Conservation (phyloP, 164 flowering plant genomes). For the Tinospora cordifolia region DNA sequence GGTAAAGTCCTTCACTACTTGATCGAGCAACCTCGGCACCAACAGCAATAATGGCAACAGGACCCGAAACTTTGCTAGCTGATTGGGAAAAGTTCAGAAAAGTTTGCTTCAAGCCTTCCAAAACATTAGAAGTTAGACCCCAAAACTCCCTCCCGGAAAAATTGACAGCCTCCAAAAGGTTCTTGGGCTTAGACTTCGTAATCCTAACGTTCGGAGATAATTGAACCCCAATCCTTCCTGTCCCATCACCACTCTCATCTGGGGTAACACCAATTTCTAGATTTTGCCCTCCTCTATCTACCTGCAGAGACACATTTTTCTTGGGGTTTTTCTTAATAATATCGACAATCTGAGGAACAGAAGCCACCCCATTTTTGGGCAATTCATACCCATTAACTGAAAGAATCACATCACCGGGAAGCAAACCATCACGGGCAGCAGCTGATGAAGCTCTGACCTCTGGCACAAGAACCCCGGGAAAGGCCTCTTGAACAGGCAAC, state of each 20-base stretch:
- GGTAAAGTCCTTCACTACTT: slow-evolving; percentile 74
- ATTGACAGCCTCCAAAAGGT: slow-evolving; percentile 44
- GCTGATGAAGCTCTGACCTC: slow-evolving; percentile 74
- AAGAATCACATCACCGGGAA: slow-evolving; percentile 79
- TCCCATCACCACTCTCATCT: slow-evolving; percentile 72
- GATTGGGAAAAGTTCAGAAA: slow-evolving; percentile 78
- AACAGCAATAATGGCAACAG: slow-evolving; percentile 94
- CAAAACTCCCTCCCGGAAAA: slow-evolving; percentile 62
- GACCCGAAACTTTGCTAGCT: slow-evolving; percentile 87
- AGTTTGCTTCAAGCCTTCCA: slow-evolving; percentile 82
- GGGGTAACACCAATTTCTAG: slow-evolving; percentile 61
- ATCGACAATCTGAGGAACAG: slow-evolving; percentile 67
- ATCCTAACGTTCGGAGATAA: slow-evolving; percentile 71
- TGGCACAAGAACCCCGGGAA: slow-evolving; percentile 86
- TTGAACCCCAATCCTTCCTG: slow-evolving; percentile 86
- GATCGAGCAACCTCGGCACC: slow-evolving; percentile 98
- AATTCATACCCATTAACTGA: slow-evolving; percentile 54
- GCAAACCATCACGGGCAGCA: slow-evolving; percentile 79
- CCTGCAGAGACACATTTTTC: slow-evolving; percentile 52
- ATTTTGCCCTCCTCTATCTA: slow-evolving; percentile 47
- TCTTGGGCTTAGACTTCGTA: slow-evolving; percentile 41
- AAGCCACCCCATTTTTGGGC: slow-evolving; percentile 41
- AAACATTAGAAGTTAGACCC: slow-evolving; percentile 64
- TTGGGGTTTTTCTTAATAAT: slow-evolving; percentile 62
- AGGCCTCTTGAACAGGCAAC: slow-evolving; percentile 83